Base-by-base conservation (phyloP, 139 green algal species). In the Yamagishiella unicocca region DNA sequence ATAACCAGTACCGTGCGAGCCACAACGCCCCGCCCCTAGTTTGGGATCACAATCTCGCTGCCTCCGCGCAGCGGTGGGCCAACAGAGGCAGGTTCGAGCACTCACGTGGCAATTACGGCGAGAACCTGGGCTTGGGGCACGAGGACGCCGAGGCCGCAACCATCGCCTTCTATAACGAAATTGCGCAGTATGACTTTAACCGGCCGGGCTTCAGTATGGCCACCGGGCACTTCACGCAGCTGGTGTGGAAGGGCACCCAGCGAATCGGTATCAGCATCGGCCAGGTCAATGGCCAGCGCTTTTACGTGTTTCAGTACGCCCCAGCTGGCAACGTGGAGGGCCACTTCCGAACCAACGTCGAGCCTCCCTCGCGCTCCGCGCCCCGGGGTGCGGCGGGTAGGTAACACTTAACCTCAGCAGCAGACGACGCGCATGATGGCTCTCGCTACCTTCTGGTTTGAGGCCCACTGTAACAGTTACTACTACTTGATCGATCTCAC, bases 171-270 rank as follows among this genome's bases (percentile, higher is more conserved):
- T 89, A 89, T n/a, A 46, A 85, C 46, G 85, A 89, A 37, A 38
- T 86, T 37, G 4, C 12, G 3, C 33, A 17, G 12, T 90, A 90
- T 38, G 62, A 82, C 53, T 90, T 53, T 42, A 67, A 50, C 50
- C 79, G 37, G 37, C 76, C 76, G 19, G 76, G 76, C 50, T 90
- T 82, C 45, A 55, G 40, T 50, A 54, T 40, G 8, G 38, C 25
- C 8, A 82, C 85, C 2, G 85, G 85, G 19, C 85, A 90, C 68
- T 90, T 90, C 50, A 90, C 85, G 29, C 85, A 90, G 46, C 14
- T 82, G 19, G 73, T 76, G 6, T 76, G 67, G 67, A 42, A 31
- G 8, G 67, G 37, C 10, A 76, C 67, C 6, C 45, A 27, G 67
- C 67, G 46, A 8, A 17, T 76, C 25, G 67, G 67, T 22, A 68